Base-by-base conservation (phyloP, 1,139 yeast genomes). In the Debaryomyces udenii region DNA sequence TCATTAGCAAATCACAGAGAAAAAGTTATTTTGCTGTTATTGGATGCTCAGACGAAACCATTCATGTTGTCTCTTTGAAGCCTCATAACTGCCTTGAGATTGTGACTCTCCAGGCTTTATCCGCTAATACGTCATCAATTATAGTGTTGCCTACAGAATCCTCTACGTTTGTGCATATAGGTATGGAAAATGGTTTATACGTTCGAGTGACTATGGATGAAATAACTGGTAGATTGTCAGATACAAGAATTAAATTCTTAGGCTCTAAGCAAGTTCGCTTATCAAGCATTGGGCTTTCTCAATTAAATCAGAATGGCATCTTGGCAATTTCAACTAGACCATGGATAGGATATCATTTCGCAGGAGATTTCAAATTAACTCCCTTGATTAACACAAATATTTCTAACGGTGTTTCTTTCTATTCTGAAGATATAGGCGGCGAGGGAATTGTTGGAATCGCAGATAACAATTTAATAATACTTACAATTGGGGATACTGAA, bases 141-240 rank as follows among this genome's bases (percentile, higher is more conserved):
- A 61, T 76, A 13, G 61, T 85, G 50, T 41, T 57, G 13, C 47
- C 55, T 2, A 39, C 49, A 6, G 46, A 46, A 23, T 40, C 42
- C 13, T 47, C 39, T 4, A 46, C 47, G 42, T 46, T 47, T 14
- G 74, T 87, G 6, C 95, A 90, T 60, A 77, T 89, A 38, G 98
- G 98, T 1, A 72, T 91, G 71, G 76, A 70, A 18, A 88, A 82
- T 58, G 99, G 99, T 26, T 79, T 90, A 1, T 88, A 86, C 62
- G 82, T 84, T 2, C 69, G 83, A 23, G 78, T 89, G 1, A 66
- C 67, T 6, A 53, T 89, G 24, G 88, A 86, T 52, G 59, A 63
- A 1, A 56, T 69, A 3, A 70, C 83, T 2, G 97, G 96, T 1
- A 76, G 77, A 37, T 62, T 91, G 10, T 68, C 80, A 1, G 85